Evolutionary conservation across 768 basidiomycete species (phyloP), one percentile per base, ranked within the genome.

Genomic region (Kwoniella pini): DNA sequence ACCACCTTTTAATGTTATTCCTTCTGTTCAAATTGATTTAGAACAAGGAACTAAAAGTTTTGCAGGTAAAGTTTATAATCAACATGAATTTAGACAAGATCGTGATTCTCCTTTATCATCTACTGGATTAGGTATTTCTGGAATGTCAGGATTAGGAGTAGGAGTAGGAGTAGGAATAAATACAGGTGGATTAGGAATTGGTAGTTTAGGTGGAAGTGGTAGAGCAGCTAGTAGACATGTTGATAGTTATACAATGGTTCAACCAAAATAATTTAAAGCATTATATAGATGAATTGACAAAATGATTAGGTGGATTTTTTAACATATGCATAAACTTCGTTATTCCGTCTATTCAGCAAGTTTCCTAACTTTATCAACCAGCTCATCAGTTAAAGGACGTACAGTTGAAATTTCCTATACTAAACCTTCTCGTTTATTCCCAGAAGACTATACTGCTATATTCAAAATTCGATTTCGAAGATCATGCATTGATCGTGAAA

Each of bases 11-110:
- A 67, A 60, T 10, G 70, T 73, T 9, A 39, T 49, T 1, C 51
- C 71, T 2, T 30, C 45, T 19, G 27, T 36, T 4, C 40, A 49
- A 13, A 39, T 42, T 0, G 19, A 27, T 26, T 27, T 38, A 7
- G 44, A 46, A 9, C 59, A 62, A 48, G 65, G 65, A 3, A 63
- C 72, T 3, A 64, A 59, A 19, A 60, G 65, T 15, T 74, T 62
- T 57, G 69, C 72, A n/a, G 72, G 72, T 17, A 74, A 74, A 36
- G 69, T 74, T 11, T 74, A 74, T 42, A 57, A 60, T 3, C 57
- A 52, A 7, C 67, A 74, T 48, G 60, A 71, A 55, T 74, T 74
- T 39, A 44, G 72, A 60, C 48, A 43, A 36, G 62, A 56, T 36
- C 21, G 51, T 36, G 40, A 39, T 19, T n/a, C n/a, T n/a, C 33